phyloP scores from a whole-genome alignment of 129 eudicot genomes.

The Ambrosia artemisiifolia region DNA sequence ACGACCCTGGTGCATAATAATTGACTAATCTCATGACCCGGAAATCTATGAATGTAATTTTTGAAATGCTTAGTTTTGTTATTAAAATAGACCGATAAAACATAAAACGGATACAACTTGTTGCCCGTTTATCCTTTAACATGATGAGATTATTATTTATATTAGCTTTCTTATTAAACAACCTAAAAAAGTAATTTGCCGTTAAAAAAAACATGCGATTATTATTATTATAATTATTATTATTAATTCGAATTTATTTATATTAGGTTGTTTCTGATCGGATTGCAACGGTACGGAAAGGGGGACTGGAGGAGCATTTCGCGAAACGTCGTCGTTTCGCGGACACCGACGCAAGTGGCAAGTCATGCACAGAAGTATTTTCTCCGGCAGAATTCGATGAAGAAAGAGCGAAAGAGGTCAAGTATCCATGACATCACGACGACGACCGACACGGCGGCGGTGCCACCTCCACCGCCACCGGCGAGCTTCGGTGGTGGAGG shows the following conservation, averaged over 20 bases:
- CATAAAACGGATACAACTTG: no score
- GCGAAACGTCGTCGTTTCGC: conserved; percentile 58
- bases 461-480: conserved; percentile 34
- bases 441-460: conserved; percentile 31
- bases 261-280: conserved; percentile 46
- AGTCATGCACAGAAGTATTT: conserved; percentile 74
- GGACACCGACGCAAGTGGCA: conserved; percentile 74
- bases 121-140: no score
- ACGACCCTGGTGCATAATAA: no score
- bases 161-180: no score
- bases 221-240: no score
- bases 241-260: background rate
- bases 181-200: no score
- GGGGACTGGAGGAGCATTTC: conserved; percentile 89
- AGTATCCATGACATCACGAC: conserved; percentile 78
- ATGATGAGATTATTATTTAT: no score
- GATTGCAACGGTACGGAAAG: conserved; percentile 54
- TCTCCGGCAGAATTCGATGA: conserved; percentile 59
- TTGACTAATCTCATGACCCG: no score
- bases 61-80: no score
- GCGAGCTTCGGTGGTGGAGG: conserved; percentile 24
- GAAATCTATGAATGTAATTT: no score
- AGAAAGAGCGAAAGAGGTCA: conserved; percentile 69
- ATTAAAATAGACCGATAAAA: no score
- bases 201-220: no score